Base-by-base conservation (phyloP, 208 protist genomes). In the Trypanosoma theileri region DNA sequence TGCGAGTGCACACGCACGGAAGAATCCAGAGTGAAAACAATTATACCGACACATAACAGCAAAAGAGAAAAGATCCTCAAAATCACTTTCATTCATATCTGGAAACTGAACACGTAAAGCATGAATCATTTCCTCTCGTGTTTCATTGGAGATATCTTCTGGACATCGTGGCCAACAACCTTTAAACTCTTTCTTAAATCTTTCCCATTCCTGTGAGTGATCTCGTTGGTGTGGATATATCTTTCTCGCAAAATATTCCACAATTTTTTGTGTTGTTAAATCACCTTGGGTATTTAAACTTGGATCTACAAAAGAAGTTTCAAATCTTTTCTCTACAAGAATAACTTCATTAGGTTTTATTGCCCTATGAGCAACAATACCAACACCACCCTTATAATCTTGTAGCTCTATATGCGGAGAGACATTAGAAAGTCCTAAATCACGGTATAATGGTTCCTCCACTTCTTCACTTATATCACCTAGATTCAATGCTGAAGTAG, bases 11-110 rank as follows among this genome's bases (percentile, higher is more conserved):
- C 89, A 95, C 4, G 82, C 78, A 59, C 89, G 84, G 62, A 95
- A 95, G 77, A 95, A 93, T 44, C 89, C 89, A 31, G 82, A 79
- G 74, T 92, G 77, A 58, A 95, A 95, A 66, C 89, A 92, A 77
- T 95, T 95, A 71, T 86, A 95, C 24, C 86, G 86, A 66, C 89
- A 95, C 79, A 91, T 91, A 17, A 93, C 74, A 24, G 87, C 58
- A 13, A 81, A 63, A 56, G 79, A 55, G n/a, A 92, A 79, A 14
- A 95, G 69, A 53, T 90, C 85, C 35, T 87, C 63, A 69, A 92
- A 91, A 24, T 48, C 69, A 0, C 60, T 57, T 31, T 82, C 70
- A 22, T 55, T 13, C 45, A 91, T 67, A 24, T 79, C 75, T 3
- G 82, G 81, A 45, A 89, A 83, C 50, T 69, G 44, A 3, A 42